Conservation (phyloP, 2,329 filamentous ascomycete species). For the Paraphoma sp. region DNA sequence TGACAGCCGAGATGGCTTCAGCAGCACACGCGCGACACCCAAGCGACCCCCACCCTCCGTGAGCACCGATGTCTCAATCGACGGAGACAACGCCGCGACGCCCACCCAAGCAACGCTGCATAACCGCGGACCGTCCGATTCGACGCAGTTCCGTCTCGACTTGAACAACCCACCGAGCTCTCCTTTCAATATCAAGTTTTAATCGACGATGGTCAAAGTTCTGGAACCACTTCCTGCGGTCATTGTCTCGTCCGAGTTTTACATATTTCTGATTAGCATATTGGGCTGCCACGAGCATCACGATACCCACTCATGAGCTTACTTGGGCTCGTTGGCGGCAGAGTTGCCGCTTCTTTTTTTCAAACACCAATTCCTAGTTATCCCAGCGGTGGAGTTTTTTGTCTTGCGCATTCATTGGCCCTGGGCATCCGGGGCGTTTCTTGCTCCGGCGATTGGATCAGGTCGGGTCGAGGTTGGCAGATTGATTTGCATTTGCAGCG, state of each 20-base stretch:
- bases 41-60: constrained; percentile 34
- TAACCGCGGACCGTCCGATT: constrained; percentile 38
- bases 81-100: constrained; percentile 41
- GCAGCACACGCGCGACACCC: constrained; percentile 26
- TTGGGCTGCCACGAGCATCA: constrained; percentile 36
- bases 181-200: constrained; percentile 48
- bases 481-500: constrained; percentile 22
- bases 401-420: constrained; percentile 28
- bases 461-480: constrained; percentile 5
- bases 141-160: constrained; percentile 42
- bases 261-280: not conserved
- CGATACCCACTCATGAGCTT: constrained; percentile 43
- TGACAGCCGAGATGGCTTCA: constrained; percentile 37
- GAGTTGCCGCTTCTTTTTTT: constrained; percentile 27
- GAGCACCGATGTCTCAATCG: constrained; percentile 28
- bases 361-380: constrained; percentile 15
- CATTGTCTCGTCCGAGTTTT: no score
- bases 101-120: constrained; percentile 43
- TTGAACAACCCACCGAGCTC: constrained; percentile 45
- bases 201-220: constrained; percentile 16
- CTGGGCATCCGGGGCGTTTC: constrained; percentile 28
- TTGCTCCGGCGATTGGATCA: not conserved
- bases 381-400: constrained; percentile 42
- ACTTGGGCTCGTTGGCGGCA: constrained; percentile 39
- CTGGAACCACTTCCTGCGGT: not conserved